Evolutionary conservation across 805 yeast genomes (phyloP).

Genomic region (Candida verbasci): DNA sequence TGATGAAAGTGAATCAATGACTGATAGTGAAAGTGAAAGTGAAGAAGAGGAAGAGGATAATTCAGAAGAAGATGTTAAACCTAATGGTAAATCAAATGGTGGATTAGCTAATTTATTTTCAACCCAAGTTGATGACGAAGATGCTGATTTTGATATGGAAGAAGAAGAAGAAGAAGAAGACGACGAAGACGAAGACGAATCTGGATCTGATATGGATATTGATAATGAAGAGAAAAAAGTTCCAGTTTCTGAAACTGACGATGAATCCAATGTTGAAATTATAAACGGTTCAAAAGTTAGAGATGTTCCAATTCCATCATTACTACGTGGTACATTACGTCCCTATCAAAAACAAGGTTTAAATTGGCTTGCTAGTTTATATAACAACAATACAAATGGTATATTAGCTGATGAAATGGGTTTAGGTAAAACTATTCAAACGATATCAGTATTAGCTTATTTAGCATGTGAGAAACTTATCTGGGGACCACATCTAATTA

Average conservation of each 20-base stretch:
- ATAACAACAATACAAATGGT: slow-evolving; percentile 80
- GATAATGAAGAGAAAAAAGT: slow-evolving; percentile 10
- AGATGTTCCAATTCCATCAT: slow-evolving; percentile 75
- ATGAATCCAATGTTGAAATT: slow-evolving; percentile 23
- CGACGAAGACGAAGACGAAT: slow-evolving; percentile 8
- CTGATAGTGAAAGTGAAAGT: too few species aligned
- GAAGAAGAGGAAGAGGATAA: slow-evolving; percentile 4
- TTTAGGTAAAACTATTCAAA: too few species aligned
- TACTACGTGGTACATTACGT: slow-evolving; percentile 78
- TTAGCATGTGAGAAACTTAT: slow-evolving; percentile 88
- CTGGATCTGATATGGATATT: slow-evolving; percentile 7
- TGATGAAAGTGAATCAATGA: slow-evolving; percentile 6
- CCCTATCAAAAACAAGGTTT: slow-evolving; percentile 94
- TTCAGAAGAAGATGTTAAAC: slow-evolving; percentile 1
- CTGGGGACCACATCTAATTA: slow-evolving; percentile 98
- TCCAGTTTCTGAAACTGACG: slow-evolving; percentile 13
- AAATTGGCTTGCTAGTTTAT: slow-evolving; percentile 93
- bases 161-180: too few species aligned
- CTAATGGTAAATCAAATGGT: background rate
- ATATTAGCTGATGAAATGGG: too few species aligned
- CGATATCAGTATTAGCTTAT: slow-evolving; percentile 80
- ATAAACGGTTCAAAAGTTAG: slow-evolving; percentile 38
- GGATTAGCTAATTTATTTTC: slow-evolving; percentile 8
- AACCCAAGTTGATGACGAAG: slow-evolving; percentile 12
- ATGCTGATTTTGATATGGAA: slow-evolving; percentile 9